phyloP scores from a whole-genome alignment of 352 stramenopile genomes.

The Pythium insidiosum region DNA sequence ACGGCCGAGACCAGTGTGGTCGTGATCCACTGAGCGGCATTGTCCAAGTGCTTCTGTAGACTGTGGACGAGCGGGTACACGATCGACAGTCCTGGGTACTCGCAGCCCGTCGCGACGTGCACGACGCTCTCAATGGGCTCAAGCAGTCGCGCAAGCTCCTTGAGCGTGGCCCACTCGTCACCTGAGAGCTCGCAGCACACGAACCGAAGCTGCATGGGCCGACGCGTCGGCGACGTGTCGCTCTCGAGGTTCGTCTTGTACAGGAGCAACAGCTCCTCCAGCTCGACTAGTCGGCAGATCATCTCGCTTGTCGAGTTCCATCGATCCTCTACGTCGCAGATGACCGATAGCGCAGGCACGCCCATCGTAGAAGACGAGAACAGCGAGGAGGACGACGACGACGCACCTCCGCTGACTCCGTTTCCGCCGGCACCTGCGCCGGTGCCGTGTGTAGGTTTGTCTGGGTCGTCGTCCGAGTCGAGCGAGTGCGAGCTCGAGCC shows the following conservation, averaged over 20 bases:
- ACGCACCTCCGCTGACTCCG: neutral
- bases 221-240: slow-evolving; percentile 56
- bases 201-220: slow-evolving; percentile 72
- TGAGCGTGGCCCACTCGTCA: slow-evolving; percentile 61
- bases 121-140: slow-evolving; percentile 62
- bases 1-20: slow-evolving; percentile 54
- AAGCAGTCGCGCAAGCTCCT: slow-evolving; percentile 53
- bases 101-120: slow-evolving; percentile 42
- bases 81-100: slow-evolving; percentile 67
- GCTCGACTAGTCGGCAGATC: slow-evolving; percentile 71
- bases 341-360: slow-evolving; percentile 41
- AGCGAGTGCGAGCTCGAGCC: neutral
- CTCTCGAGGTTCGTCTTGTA: slow-evolving; percentile 75
- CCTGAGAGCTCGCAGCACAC: slow-evolving; percentile 63
- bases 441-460: neutral
- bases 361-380: slow-evolving; percentile 4
- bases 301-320: slow-evolving; percentile 78
- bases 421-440: neutral
- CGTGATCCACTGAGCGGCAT: slow-evolving; percentile 51
- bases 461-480: neutral
- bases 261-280: slow-evolving; percentile 60
- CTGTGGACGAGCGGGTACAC: slow-evolving; percentile 60
- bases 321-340: slow-evolving; percentile 67
- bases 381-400: neutral
- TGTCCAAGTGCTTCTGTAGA: slow-evolving; percentile 58